phyloP scores from a whole-genome alignment of 306 rosid genomes.

The Trichosanthes truncata region DNA sequence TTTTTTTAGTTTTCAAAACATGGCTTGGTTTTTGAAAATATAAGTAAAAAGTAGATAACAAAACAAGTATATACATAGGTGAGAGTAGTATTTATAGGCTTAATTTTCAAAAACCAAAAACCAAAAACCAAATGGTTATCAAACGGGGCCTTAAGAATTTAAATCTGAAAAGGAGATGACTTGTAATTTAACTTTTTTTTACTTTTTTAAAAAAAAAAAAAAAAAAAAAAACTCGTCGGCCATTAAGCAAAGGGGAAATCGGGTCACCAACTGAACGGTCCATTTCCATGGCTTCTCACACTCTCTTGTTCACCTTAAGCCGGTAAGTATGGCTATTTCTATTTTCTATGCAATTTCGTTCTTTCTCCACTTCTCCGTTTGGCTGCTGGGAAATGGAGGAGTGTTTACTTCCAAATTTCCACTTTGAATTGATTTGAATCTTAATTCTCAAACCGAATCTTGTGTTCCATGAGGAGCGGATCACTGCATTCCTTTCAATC shows the following conservation, averaged over 20 bases:
- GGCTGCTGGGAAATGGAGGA: neutral
- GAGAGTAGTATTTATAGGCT: too few species aligned
- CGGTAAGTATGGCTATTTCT: neutral
- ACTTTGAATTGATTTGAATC: neutral
- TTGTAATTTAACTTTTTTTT: too few species aligned
- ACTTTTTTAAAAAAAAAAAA: too few species aligned
- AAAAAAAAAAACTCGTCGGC: neutral
- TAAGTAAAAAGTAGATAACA: too few species aligned
- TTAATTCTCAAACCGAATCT: neutral
- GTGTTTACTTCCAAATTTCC: neutral
- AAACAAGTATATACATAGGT: too few species aligned
- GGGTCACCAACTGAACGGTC: neutral
- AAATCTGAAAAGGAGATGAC: too few species aligned
- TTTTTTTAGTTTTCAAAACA: too few species aligned
- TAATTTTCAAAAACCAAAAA: too few species aligned
- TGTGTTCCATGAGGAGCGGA: neutral
- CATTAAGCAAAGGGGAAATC: neutral
- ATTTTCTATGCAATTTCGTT: too few species aligned
- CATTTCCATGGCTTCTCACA: slow-evolving; percentile 13
- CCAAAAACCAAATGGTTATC: too few species aligned
- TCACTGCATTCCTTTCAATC: neutral
- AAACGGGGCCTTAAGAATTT: too few species aligned
- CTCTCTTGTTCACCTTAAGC: slow-evolving; percentile 7
- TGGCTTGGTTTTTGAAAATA: too few species aligned
- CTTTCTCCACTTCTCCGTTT: neutral